Evolutionary conservation across 306 rosid species (phyloP).

Genomic region (Hylodesmum podocarpum): DNA sequence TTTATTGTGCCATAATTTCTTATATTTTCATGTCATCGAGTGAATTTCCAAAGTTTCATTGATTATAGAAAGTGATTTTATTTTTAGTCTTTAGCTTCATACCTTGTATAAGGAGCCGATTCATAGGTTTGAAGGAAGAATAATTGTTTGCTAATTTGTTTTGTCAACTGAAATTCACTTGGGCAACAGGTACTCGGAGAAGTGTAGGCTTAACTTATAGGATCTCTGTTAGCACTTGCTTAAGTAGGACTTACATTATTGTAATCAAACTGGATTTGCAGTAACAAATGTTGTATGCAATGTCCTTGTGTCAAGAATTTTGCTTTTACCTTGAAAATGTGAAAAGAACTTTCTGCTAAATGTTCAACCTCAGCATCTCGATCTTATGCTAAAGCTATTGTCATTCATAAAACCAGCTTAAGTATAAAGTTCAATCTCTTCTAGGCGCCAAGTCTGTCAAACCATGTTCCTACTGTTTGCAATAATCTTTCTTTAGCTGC

Average conservation of each 20-base stretch:
- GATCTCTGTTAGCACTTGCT: background rate
- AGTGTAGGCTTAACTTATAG: background rate
- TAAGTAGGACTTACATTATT: background rate
- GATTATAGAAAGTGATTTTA: background rate
- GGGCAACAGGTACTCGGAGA: background rate
- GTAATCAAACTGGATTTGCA: background rate
- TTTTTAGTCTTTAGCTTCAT: conserved; percentile 2
- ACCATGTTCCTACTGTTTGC: background rate
- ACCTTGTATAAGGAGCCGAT: conserved; percentile 11
- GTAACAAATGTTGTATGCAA: background rate
- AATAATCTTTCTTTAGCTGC: background rate
- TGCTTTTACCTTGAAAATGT: background rate
- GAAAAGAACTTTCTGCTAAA: background rate
- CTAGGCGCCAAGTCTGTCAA: background rate
- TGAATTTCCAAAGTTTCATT: conserved; percentile 22
- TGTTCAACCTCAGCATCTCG: background rate
- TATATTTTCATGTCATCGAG: background rate
- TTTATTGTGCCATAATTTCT: background rate
- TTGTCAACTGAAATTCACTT: conserved; percentile 2
- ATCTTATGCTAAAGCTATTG: background rate
- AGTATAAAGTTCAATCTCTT: background rate
- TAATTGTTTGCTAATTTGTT: background rate
- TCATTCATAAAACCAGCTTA: background rate
- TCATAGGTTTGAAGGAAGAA: background rate
- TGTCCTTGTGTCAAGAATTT: background rate